These are phyloP conservation scores for Monilinia vaccinii-corymbosi DNA, from an alignment of 2,329 filamentous ascomycete species.

Conservation along the genomic window DNA sequence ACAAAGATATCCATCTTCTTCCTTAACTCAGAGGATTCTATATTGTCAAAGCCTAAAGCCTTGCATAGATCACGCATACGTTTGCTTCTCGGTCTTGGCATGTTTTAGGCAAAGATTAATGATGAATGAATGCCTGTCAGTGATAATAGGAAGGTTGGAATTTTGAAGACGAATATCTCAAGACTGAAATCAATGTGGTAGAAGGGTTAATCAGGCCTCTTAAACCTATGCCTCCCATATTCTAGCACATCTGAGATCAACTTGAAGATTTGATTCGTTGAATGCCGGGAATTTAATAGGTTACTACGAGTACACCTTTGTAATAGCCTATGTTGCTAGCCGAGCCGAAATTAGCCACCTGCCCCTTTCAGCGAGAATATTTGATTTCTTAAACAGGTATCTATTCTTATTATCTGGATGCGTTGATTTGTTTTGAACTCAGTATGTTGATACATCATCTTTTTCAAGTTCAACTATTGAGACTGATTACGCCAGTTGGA, in stretches of 20 bases:
- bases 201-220: not conserved
- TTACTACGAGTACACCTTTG: too few species aligned
- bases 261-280: not conserved
- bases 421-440: not conserved
- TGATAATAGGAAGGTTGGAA: not conserved
- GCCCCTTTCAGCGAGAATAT: not conserved
- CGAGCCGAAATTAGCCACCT: not conserved
- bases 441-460: not conserved
- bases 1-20: not conserved
- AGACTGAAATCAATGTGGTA: not conserved
- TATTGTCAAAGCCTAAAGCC: not conserved
- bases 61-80: not conserved
- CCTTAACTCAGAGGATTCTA: not conserved
- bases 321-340: too few species aligned
- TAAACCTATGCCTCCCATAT: not conserved
- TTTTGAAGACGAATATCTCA: not conserved
- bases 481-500: too few species aligned
- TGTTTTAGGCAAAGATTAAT: not conserved
- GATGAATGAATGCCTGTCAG: too few species aligned
- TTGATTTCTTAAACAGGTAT: too few species aligned
- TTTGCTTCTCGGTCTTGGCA: not conserved
- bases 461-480: not conserved
- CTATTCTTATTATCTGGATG: not conserved
- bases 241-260: too few species aligned
- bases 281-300: too few species aligned